These are phyloP conservation scores for Lodderomyces margitis DNA, from an alignment of 1,139 yeast genomes.

Conservation along the genomic window DNA sequence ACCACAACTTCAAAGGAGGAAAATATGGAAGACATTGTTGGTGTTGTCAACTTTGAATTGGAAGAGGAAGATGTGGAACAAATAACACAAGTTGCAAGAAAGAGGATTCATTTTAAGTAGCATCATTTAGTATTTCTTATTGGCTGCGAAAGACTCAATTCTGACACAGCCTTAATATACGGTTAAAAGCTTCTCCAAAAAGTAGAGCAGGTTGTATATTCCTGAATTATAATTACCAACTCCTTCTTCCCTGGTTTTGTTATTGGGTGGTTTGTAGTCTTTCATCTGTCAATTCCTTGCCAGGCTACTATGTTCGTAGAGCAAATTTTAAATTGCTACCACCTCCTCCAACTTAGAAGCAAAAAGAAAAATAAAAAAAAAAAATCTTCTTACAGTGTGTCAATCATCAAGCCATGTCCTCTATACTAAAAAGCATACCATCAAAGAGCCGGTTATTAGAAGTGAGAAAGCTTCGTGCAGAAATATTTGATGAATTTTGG, in stretches of 20 bases:
- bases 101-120: conserved; percentile 14
- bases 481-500: conserved; percentile 34
- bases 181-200: too few species aligned
- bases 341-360: too few species aligned
- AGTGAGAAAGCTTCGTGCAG: conserved; percentile 29
- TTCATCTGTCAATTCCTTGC: too few species aligned
- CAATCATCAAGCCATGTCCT: conserved; percentile 7
- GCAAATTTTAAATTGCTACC: too few species aligned
- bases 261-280: too few species aligned
- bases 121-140: too few species aligned
- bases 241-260: too few species aligned
- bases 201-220: too few species aligned
- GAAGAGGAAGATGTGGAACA: conserved; percentile 18
- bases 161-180: too few species aligned
- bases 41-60: conserved; percentile 18
- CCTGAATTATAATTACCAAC: too few species aligned
- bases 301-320: too few species aligned
- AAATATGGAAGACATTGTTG: conserved; percentile 52
- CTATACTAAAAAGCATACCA: conserved; percentile 25
- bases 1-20: conserved; percentile 63
- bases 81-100: conserved; percentile 27
- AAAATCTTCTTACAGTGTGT: not conserved
- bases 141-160: too few species aligned
- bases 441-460: conserved; percentile 28
- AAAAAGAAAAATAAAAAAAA: conserved; percentile 1